These are phyloP conservation scores for Auriscalpium microsporum DNA, from an alignment of 768 basidiomycete genomes.

Conservation along the genomic window DNA sequence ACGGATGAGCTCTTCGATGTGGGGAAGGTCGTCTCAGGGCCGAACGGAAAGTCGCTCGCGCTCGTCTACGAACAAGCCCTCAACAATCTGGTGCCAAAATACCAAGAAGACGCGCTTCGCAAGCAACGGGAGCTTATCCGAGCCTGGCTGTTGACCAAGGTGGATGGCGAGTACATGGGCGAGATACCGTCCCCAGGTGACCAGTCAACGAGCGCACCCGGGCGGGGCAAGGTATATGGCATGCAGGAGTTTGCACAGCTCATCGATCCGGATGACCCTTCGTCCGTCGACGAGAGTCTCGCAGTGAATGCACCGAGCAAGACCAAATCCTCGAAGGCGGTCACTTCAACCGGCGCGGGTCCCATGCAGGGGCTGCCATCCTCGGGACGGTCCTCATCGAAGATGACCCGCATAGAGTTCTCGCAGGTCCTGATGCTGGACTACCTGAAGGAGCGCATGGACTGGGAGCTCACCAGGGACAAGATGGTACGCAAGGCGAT, in stretches of 20 bases:
- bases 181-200: background rate
- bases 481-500: constrained; percentile 17
- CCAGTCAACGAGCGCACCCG: background rate
- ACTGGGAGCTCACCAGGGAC: constrained; percentile 24
- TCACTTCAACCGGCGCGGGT: constrained; percentile 16
- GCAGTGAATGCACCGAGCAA: background rate
- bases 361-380: constrained; percentile 1
- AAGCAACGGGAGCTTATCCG: constrained; percentile 21
- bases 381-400: background rate
- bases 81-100: constrained; percentile 22
- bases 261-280: background rate
- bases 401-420: constrained; percentile 22
- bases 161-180: constrained; percentile 3
- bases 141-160: constrained; percentile 21
- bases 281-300: background rate
- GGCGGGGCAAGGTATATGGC: background rate
- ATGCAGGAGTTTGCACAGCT: background rate
- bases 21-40: constrained; percentile 16
- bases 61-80: constrained; percentile 22
- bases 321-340: constrained; percentile 13
- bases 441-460: constrained; percentile 21
- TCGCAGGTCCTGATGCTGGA: constrained; percentile 22
- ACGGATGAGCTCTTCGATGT: constrained; percentile 23
- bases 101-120: constrained; percentile 9
- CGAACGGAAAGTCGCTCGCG: constrained; percentile 21